Evolutionary conservation across 2,329 filamentous ascomycete genomes (phyloP).

Genomic region (Hirsutella rhossiliensis): DNA sequence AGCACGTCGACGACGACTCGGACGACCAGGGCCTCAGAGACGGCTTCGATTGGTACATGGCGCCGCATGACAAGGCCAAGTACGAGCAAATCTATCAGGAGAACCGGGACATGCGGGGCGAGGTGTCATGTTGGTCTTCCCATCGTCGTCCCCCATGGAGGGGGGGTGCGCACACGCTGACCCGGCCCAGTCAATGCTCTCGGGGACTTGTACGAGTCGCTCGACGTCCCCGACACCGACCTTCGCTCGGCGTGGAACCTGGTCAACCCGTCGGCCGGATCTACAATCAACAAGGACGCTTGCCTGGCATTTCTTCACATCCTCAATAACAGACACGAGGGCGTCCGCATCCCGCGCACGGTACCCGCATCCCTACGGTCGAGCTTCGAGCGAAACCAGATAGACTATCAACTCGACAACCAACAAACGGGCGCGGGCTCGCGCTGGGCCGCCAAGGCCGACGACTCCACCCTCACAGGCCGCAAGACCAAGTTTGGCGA

Average conservation of each 20-base stretch:
- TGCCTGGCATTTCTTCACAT: slow-evolving; percentile 92
- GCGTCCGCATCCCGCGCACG: slow-evolving; percentile 81
- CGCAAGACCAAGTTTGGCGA: slow-evolving; percentile 97
- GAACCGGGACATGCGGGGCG: slow-evolving; percentile 76
- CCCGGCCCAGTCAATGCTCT: slow-evolving; percentile 54
- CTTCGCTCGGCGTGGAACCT: slow-evolving; percentile 93
- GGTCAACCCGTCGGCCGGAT: slow-evolving; percentile 77
- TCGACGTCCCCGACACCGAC: slow-evolving; percentile 64
- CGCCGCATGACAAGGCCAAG: slow-evolving; percentile 75
- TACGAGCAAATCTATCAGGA: slow-evolving; percentile 97
- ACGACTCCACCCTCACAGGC: slow-evolving; percentile 71
- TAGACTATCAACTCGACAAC: slow-evolving; percentile 88
- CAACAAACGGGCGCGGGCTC: slow-evolving; percentile 51
- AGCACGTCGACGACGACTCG: slow-evolving; percentile 70
- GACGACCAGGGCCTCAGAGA: slow-evolving; percentile 81
- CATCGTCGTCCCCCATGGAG: slow-evolving; percentile 16
- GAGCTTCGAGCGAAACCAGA: slow-evolving; percentile 90
- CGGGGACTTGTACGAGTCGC: slow-evolving; percentile 72
- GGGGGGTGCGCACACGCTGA: background rate
- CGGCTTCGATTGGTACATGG: slow-evolving; percentile 99
- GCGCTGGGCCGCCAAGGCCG: slow-evolving; percentile 67
- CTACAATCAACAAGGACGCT: slow-evolving; percentile 87
- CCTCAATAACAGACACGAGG: slow-evolving; percentile 89
- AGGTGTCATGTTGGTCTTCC: slow-evolving; percentile 55
- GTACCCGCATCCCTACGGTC: slow-evolving; percentile 84